Conservation (phyloP, 441 rosid species). For the Jatropha podagrica region DNA sequence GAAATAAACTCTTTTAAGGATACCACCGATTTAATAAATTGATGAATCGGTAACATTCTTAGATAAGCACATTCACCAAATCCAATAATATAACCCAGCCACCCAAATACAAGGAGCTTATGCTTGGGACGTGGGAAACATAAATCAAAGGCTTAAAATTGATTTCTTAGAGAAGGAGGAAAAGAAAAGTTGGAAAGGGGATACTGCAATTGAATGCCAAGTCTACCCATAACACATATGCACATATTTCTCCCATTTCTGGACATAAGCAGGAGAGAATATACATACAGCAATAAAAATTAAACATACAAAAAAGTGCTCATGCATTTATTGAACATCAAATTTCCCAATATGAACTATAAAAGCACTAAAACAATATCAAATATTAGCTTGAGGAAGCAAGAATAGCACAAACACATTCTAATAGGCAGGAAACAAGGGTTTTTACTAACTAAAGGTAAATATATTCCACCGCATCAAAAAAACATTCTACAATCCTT, state of each 20-base stretch:
- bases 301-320: not conserved
- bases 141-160: not conserved
- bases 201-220: not conserved
- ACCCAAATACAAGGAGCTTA: not conserved
- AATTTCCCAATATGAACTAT: not conserved
- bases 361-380: not conserved
- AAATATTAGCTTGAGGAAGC: constrained; percentile 2
- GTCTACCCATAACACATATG: not conserved
- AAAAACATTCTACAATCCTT: constrained; percentile 21
- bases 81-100: not conserved
- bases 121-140: not conserved
- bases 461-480: constrained; percentile 16
- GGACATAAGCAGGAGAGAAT: not conserved
- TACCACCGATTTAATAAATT: not conserved
- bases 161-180: not conserved
- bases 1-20: not conserved
- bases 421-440: not conserved
- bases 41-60: not conserved
- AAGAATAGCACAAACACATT: constrained; percentile 17
- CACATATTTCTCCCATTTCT: not conserved
- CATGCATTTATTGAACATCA: not conserved
- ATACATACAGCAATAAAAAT: not conserved
- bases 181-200: not conserved
- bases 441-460: constrained; percentile 7
- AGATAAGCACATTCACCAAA: not conserved